Percentiles rank a stretch among this genome's conserved stretches.
These are phyloP conservation scores for Citrus sp. DNA, from an alignment of 345 rosid species.

Conservation along the genomic window DNA sequence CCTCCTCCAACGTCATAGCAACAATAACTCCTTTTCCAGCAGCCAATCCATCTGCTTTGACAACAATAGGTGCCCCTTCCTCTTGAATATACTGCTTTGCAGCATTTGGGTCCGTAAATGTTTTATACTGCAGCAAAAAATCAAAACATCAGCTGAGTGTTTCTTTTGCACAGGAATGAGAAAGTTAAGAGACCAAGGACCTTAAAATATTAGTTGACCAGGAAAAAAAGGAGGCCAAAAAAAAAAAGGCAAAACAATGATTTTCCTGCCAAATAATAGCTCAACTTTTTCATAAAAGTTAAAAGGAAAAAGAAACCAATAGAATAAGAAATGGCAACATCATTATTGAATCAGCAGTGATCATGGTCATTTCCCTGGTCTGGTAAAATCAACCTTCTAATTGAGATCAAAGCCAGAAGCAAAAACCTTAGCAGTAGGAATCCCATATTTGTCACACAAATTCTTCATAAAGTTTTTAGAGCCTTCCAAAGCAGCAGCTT, in stretches of 20 bases:
- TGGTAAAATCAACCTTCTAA: background rate
- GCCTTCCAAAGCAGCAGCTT: slow-evolving; percentile 98
- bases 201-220: slow-evolving; percentile 12
- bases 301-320: background rate
- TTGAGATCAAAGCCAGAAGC: background rate
- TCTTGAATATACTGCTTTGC: slow-evolving; percentile 71
- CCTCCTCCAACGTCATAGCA: slow-evolving; percentile 78
- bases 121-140: slow-evolving; percentile 54
- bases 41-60: slow-evolving; percentile 84
- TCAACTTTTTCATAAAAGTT: background rate
- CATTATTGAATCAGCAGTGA: background rate
- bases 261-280: background rate
- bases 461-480: slow-evolving; percentile 93
- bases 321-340: background rate
- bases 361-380: background rate
- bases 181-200: background rate
- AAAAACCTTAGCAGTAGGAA: slow-evolving; percentile 94
- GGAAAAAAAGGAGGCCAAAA: background rate
- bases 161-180: background rate
- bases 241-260: background rate
- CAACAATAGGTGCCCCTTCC: slow-evolving; percentile 71
- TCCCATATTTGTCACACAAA: slow-evolving; percentile 77
- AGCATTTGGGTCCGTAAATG: slow-evolving; percentile 60
- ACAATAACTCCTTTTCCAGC: slow-evolving; percentile 95
- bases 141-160: background rate